These are phyloP conservation scores for Aspergillus sclerotioniger DNA, from an alignment of 495 filamentous ascomycete species.

Conservation along the genomic window DNA sequence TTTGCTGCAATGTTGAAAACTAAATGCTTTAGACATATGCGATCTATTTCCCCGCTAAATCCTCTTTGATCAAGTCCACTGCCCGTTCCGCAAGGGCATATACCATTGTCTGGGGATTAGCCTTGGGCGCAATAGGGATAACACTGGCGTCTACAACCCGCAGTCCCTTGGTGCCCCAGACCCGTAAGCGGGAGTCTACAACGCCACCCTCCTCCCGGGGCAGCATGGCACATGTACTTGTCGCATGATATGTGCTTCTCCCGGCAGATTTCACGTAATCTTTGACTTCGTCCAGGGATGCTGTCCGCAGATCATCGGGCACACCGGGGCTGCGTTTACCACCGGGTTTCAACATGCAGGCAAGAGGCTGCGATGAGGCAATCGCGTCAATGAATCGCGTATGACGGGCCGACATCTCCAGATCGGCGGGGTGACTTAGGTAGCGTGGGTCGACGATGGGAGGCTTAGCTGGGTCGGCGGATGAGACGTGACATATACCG, in stretches of 20 bases:
- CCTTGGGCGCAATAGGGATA: conserved; percentile 54
- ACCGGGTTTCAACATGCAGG: conserved; percentile 26
- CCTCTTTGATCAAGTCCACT: conserved; percentile 36
- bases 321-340: conserved; percentile 3
- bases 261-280: not conserved
- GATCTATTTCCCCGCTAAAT: not conserved
- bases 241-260: conserved; percentile 30
- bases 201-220: conserved; percentile 53
- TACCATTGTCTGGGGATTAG: conserved; percentile 50
- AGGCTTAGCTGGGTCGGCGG: conserved; percentile 23
- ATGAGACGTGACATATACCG: conserved; percentile 51
- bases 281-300: not conserved
- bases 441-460: conserved; percentile 48
- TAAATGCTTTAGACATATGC: too few species aligned
- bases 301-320: not conserved
- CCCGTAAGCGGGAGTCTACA: conserved; percentile 37
- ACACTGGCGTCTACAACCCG: conserved; percentile 55
- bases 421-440: conserved; percentile 44
- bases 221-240: conserved; percentile 56
- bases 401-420: conserved; percentile 44
- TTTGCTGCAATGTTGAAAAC: too few species aligned
- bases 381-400: conserved; percentile 45
- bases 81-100: conserved; percentile 63
- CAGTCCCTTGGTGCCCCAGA: conserved; percentile 49
- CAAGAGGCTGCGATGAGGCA: conserved; percentile 39